Base-by-base conservation (phyloP, 108 stramenopile genomes). In the Cyclotella atomus region DNA sequence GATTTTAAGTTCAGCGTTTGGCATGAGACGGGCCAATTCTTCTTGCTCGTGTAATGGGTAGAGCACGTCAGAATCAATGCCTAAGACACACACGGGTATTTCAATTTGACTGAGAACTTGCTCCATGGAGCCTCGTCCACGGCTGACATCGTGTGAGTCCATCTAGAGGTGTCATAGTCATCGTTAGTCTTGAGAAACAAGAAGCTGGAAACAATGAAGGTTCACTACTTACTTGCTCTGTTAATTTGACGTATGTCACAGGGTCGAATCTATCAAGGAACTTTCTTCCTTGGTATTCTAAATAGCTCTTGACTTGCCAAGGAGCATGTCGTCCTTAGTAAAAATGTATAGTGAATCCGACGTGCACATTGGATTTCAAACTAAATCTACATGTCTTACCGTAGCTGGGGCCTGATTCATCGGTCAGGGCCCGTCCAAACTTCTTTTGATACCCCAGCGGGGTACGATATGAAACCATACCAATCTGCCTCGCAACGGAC, bases 401-500 rank as follows among this genome's bases (percentile, higher is more conserved):
- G 44, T 73, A 77, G 28, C 65, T 74, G 20, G 68, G 83, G 28
- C 62, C 59, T 15, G 60, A 63, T 36, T 68, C 75, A 29, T 75
- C 79, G 47, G 43, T 86, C 65, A 65, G 63, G 24, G 79, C 55
- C 52, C 71, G 70, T 27, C 95, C 94, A 81, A 97, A 97, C 76
- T 97, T 97, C 19, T 65, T 55, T 19, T 85, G 67, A 77, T 95
- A 97, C 3, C 89, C 95, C 52, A 84, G 52, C 0, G 89, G 66
- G 38, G 97, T 95, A 29, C 97, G 87, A 75, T 97, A 97, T 47
- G 87, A 90, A 8, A 97, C 76, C 97, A 97, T 97, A 17, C 88
- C 97, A 32, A 97, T 87, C 76, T 96, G 93, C 36, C 97, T 76
- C 32, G 97, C 97, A 1, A 96, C 89, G 14, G 91, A 85, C 16